These are phyloP conservation scores for Solanum bulbocastanum DNA, from an alignment of 257 asterid species.

Conservation along the genomic window DNA sequence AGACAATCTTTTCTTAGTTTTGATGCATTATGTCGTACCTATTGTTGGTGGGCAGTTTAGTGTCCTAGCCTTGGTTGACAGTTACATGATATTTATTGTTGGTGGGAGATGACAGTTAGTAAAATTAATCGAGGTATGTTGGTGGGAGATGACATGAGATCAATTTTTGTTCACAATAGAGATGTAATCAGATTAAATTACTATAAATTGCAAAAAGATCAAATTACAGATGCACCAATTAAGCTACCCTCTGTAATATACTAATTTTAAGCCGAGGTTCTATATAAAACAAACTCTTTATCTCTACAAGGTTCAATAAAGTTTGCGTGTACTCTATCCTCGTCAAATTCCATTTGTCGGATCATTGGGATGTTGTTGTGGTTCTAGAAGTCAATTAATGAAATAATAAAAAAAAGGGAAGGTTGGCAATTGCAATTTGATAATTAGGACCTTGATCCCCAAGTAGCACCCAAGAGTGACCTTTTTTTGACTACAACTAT, in stretches of 20 bases:
- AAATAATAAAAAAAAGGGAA: not conserved
- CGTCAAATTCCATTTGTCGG: no score
- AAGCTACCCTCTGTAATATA: not conserved
- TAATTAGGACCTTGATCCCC: not conserved
- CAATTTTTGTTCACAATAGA: not conserved
- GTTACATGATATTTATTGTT: not conserved
- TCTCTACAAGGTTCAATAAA: no score
- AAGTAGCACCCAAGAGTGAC: no score
- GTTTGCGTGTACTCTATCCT: no score
- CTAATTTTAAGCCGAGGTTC: not conserved
- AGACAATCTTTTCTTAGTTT: not conserved
- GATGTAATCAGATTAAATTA: not conserved
- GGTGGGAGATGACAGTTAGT: not conserved
- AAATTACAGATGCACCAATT: not conserved
- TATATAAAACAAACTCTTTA: not conserved
- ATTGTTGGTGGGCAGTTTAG: not conserved
- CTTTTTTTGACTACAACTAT: no score
- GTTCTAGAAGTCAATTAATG: not conserved
- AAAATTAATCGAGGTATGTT: not conserved
- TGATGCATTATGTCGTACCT: not conserved
- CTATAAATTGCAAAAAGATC: not conserved
- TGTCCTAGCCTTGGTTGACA: not conserved
- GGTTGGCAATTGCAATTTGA: not conserved
- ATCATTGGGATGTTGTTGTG: not conserved
- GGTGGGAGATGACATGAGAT: no score